Evolutionary conservation across 2,329 filamentous ascomycete species (phyloP).

Genomic region (Cladosporium cucumerinum): DNA sequence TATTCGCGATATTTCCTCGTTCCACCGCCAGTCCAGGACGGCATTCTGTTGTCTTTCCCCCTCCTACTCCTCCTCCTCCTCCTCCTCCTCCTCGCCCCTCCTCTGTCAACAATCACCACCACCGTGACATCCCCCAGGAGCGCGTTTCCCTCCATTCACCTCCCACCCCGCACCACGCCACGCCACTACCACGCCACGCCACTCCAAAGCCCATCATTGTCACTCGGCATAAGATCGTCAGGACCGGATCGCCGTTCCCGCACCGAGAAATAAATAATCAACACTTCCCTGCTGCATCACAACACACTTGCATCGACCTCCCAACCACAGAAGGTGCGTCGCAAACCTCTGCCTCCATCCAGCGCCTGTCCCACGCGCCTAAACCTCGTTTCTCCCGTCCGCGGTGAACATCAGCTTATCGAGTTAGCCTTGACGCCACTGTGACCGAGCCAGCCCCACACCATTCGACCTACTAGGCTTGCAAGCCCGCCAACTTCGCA

Average conservation of each 20-base stretch:
- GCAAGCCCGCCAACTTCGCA: constrained; percentile 3
- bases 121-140: neutral
- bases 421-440: constrained; percentile 10
- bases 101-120: neutral
- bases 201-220: neutral
- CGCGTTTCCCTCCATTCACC: neutral
- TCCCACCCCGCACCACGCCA: neutral
- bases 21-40: constrained; percentile 1
- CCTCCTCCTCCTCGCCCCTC: neutral
- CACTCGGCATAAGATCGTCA: constrained; percentile 14
- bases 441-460: constrained; percentile 10
- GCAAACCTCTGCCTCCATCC: neutral
- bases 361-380: neutral
- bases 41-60: neutral
- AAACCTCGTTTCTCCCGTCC: neutral
- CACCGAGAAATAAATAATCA: neutral
- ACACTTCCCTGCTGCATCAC: neutral
- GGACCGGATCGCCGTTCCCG: constrained; percentile 7
- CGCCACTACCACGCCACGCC: neutral
- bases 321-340: neutral
- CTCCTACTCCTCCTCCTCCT: too few relatives aligned
- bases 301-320: neutral
- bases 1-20: too few relatives aligned
- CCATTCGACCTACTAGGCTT: constrained; percentile 8
- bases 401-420: constrained; percentile 10